Base-by-base conservation (phyloP, 2,329 filamentous ascomycete genomes). In the Xylariaceae sp. region DNA sequence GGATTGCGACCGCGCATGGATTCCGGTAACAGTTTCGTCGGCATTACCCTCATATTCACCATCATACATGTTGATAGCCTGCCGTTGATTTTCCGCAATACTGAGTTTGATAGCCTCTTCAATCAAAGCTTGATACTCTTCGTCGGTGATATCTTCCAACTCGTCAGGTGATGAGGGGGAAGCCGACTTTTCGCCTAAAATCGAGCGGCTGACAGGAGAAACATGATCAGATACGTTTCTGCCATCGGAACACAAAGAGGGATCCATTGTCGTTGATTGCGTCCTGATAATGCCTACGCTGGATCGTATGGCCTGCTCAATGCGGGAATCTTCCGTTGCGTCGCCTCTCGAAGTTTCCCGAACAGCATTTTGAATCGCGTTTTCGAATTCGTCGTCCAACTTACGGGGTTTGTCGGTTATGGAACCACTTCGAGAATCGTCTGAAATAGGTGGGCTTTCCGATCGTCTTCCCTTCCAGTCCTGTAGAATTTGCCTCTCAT, bases 221-320 rank as follows among this genome's bases (percentile, higher is more conserved):
- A 64, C 69, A 30, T 30, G 23, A 30, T 30, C 23, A 30, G 23
- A 30, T 30, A 30, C 23, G 23, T 30, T 5, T 30, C 23, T 30
- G 23, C 5, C 23, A 4, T 30, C 23, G 3, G 62, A 54, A 2
- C 67, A 67, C 18, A 56, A 57, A 4, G 54, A 37, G 1, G 69
- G 67, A n/a, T 53, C 58, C n/a, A 65, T 57, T 7, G 66, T 67
- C 53, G 58, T 67, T 44, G 65, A 69, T 53, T 66, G 67, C 18
- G 42, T 67, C 42, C 72, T 75, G 62, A 82, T 74, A 42, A 89
- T 85, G 11, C 75, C 76, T 13, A 94, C 78, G 63, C 88, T 90
- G 4, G 88, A 85, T 11, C 88, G 80, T 54, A 95, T 88, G 0
- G 89, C 89, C 17, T 83, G 79, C 69, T 92, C 90, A 52, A 95